A percentile compares a stretch with the other conserved stretches of the same genome.
phyloP scores from a whole-genome alignment of 164 flowering plant genomes.

The Stephania yunnanensis region DNA sequence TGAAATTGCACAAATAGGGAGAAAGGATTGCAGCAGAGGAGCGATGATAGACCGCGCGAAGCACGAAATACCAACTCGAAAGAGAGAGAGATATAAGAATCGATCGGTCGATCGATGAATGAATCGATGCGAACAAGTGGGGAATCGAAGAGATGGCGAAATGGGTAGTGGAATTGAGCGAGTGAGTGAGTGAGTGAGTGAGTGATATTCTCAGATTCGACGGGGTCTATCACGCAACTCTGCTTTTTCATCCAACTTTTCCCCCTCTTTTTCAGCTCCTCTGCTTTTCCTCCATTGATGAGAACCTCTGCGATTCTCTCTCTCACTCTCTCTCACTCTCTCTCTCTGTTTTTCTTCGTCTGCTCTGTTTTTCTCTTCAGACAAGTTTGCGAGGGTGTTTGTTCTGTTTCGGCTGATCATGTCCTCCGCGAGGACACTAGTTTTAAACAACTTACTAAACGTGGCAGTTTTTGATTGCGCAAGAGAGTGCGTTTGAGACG shows the following conservation, averaged over 20 bases:
- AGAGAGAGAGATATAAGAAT: neutral
- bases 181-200: neutral
- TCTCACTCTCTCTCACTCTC: neutral
- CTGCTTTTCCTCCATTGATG: neutral
- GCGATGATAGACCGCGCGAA: constrained; percentile 77
- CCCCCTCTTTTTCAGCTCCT: neutral
- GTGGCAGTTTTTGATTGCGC: too few species aligned
- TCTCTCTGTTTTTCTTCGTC: neutral
- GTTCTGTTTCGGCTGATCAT: too few species aligned
- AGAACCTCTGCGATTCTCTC: neutral
- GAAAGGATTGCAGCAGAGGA: constrained; percentile 31
- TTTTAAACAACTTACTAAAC: too few species aligned
- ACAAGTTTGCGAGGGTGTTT: too few species aligned
- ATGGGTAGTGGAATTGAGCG: neutral
- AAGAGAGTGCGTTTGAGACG: too few species aligned
- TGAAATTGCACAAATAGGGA: constrained; percentile 4
- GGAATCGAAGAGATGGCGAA: neutral
- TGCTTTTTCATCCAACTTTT: constrained; percentile 17
- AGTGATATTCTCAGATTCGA: constrained; percentile 37
- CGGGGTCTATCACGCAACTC: constrained; percentile 57
- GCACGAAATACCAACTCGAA: constrained; percentile 12
- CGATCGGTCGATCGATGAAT: too few species aligned
- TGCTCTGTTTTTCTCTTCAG: neutral
- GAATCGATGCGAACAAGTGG: neutral
- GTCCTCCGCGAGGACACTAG: too few species aligned